Base-by-base conservation (phyloP, 2,329 filamentous ascomycete species). In the Nemania sp. region DNA sequence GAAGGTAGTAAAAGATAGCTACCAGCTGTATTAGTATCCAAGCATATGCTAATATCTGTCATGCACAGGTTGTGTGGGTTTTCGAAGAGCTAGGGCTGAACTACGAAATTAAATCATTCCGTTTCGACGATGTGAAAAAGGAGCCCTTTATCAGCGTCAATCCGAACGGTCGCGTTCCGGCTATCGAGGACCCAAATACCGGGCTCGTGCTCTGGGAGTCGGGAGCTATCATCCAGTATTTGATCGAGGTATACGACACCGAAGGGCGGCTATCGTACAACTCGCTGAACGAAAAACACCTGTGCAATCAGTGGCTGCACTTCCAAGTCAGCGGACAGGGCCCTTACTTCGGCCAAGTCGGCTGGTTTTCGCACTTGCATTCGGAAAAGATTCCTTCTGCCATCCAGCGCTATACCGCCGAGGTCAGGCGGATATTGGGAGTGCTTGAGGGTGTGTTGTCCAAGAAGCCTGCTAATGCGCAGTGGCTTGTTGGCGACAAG, bases 271-370 rank as follows among this genome's bases (percentile, higher is more conserved):
- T 77, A 20, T 70, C 65, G 24, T 74, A 73, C 61, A 56, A 61
- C 8, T 54, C 59, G 1, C 61, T 68, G 3, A 66, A 65, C 0
- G 70, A 75, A 43, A 68, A 67, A 46, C 67, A 70, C 33, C 63
- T 65, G 0, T 53, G 66, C n/a, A 68, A 70, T 49, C 72, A 75
- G 56, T 80, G 70, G 66, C 62, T 77, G 11, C 64, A 72, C 51
- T 80, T 73, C 53, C 72, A 75, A 44, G 68, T 68, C 58, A 73
- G 70, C 14, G 72, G 72, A 12, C 72, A 73, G 61, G 72, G 72
- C 0, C 73, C 72, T 2, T 74, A 75, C 52, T 74, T 61, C 40
- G 39, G 71, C 68, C 60, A 54, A 14, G 19, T 5, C 1, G 12
- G 24, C 20, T 56, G 58, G 58, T 54, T n/a, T n/a, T n/a, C 15